Evolutionary conservation across 129 eudicot genomes (phyloP).

Genomic region (Silybum marianum): DNA sequence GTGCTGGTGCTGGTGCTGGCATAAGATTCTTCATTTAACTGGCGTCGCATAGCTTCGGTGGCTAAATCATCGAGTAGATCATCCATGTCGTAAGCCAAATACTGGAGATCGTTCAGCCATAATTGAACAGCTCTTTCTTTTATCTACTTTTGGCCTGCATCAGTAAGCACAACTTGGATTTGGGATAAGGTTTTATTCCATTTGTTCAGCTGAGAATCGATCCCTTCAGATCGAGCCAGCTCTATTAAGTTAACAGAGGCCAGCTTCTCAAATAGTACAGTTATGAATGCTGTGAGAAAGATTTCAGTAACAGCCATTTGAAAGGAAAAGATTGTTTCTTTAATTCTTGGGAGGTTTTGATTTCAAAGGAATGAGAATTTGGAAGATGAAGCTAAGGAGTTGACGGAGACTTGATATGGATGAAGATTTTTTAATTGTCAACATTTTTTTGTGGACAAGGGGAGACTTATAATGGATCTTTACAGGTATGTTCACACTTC

Average conservation of each 20-base stretch:
- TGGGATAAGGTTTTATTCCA: constrained; percentile 21
- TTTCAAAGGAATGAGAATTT: not conserved
- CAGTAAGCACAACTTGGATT: constrained; percentile 48
- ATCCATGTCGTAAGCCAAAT: constrained; percentile 48
- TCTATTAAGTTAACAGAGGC: constrained; percentile 31
- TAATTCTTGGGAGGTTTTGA: not conserved
- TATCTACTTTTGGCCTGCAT: constrained; percentile 52
- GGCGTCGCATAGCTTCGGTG: constrained; percentile 34
- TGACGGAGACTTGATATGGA: not conserved
- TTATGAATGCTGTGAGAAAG: constrained; percentile 36
- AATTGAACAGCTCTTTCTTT: constrained; percentile 25
- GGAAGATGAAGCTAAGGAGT: not conserved
- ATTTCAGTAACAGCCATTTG: constrained; percentile 40
- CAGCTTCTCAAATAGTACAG: constrained; percentile 37
- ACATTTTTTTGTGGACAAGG: not conserved
- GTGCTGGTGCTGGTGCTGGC: constrained; percentile 13
- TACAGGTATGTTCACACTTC: not conserved
- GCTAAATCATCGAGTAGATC: constrained; percentile 48
- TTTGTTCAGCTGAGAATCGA: constrained; percentile 22
- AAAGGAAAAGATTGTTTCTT: not conserved
- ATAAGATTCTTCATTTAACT: constrained; percentile 6
- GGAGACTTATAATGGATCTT: not conserved
- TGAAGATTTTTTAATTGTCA: not conserved
- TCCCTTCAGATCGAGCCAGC: constrained; percentile 36
- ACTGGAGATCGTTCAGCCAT: constrained; percentile 44